Base-by-base conservation (phyloP, 805 yeast genomes). In the Naumovozyma baii region DNA sequence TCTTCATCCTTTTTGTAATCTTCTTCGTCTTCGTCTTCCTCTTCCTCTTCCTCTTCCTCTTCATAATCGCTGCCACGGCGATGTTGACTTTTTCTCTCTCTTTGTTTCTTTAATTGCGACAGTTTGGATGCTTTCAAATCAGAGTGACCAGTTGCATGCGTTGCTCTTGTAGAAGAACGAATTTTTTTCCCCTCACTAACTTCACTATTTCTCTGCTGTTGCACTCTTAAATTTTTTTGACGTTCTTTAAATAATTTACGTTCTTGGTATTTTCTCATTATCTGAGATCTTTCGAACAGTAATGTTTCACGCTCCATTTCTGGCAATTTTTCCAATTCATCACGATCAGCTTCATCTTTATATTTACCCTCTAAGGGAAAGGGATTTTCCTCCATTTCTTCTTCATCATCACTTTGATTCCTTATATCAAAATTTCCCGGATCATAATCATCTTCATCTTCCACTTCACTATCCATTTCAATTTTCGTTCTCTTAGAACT, bases 291-390 rank as follows among this genome's bases (percentile, higher is more conserved):
- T 41, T 90, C 97, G 52, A 85, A 92, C 40, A 92, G 72, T 40
- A 87, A 76, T 50, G 83, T 80, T 67, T 92, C 98, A 55, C 97
- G 81, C 54, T 84, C 84, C 60, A 92, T 76, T 68, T 92, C 98
- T 40, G 90, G 94, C 78, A 92, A 72, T 1, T 69, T 57, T 36
- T 71, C 78, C 54, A 83, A 67, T 39, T 67, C 61, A 1, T 66
- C 76, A 44, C 84, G 73, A 62, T 92, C 99, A 7, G 67, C 70
- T 39, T 78, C 95, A 61, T 87, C 81, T 52, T 79, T 83, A 67
- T 80, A 92, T 54, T 85, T 86, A 5, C 95, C 95, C 55, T 87
- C 96, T 39, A 90, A 63, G 2, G 98, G 98, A 58, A 88, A 92
- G 8, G 97, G 98, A 52, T 82, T 80, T 34, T 53, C 59, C 38